Evolutionary conservation across 2,329 filamentous ascomycete genomes (phyloP), one percentile per base, ranked within the genome.

Genomic region (Akanthomyces dipterigenus): DNA sequence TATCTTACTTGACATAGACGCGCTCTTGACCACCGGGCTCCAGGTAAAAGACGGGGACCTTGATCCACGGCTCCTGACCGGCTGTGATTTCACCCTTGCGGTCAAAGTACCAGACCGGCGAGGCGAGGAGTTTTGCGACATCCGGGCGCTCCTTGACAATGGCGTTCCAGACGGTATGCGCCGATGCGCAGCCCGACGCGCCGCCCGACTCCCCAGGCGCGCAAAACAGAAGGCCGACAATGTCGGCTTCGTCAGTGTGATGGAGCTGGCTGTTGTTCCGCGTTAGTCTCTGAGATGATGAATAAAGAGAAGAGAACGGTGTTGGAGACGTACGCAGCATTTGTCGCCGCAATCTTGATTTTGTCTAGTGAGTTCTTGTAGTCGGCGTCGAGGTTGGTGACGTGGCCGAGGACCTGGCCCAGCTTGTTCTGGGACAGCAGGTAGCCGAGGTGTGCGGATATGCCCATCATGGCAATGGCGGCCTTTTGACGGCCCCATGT

Each of bases 81-180:
- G 79, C 76, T 36, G 85, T 89, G 2, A 85, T 85, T 78, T 96
- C 91, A 11, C 91, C 91, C 77, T 96, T 96, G 62, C 91, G 88
- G 75, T 96, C 91, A 72, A 96, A 93, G 77, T 96, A 95, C 91
- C 91, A 96, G 66, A 91, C 86, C 0, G 91, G 91, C 70, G 87
- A 77, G 1, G 88, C 88, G 62, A 96, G 78, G 5, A 86, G 81
- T 71, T 89, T 84, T 0, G 90, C 88, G 1, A 96, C 88, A 68
- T 95, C 90, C 0, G 91, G 91, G n/a, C 89, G 81, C 71, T 93
- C 86, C 53, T 74, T 75, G 70, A 91, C 88, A 55, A 96, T 79
- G 42, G 82, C 82, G 73, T 96, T 96, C 84, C 89, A 96, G 49
- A 96, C 88, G 65, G 86, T 77, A 72, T 96, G 91, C 18, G 86